Percentiles rank a stretch among this genome's conserved stretches.
Conservation (phyloP, 2,329 filamentous ascomycete species). For the Penicillium vulpinum region DNA sequence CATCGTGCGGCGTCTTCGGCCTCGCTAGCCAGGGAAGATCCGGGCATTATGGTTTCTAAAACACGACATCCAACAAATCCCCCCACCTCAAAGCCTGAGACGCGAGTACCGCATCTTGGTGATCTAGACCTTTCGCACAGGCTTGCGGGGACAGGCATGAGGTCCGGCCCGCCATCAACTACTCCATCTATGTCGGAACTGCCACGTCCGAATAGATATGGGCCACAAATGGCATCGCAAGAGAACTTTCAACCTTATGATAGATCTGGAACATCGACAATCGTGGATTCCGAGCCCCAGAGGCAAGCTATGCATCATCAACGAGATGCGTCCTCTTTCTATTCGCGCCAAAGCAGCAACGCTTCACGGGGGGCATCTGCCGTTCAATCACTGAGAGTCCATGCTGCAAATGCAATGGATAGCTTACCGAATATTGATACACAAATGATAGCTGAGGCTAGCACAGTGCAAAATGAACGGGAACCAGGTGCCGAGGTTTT, state of each 20-base stretch:
- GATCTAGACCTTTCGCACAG: conserved; percentile 33
- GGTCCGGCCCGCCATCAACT: conserved; percentile 21
- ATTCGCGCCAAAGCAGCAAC: conserved; percentile 26
- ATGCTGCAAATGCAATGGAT: background rate
- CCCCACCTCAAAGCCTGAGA: conserved; percentile 17
- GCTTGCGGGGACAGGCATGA: conserved; percentile 26
- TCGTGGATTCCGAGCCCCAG: background rate
- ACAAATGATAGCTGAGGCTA: conserved; percentile 1
- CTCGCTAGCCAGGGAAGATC: conserved; percentile 15
- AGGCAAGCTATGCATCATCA: conserved; percentile 1
- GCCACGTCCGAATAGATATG: conserved; percentile 14
- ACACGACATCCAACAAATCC: conserved; percentile 20
- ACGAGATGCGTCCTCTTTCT: conserved; percentile 27
- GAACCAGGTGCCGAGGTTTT: conserved; percentile 7
- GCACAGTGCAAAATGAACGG: background rate
- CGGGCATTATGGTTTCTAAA: conserved; percentile 27
- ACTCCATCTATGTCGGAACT: conserved; percentile 26
- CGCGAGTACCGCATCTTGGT: conserved; percentile 27
- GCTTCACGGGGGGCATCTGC: conserved; percentile 12
- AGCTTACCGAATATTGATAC: conserved; percentile 5
- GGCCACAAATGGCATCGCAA: conserved; percentile 11
- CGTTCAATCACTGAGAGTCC: conserved; percentile 1
- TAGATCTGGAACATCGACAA: conserved; percentile 3
- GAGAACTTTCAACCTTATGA: conserved; percentile 13
- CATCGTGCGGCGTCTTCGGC: conserved; percentile 13